These are phyloP conservation scores for Cymbopogon citratus DNA, from an alignment of 176 grass and related monocot species.

Conservation along the genomic window DNA sequence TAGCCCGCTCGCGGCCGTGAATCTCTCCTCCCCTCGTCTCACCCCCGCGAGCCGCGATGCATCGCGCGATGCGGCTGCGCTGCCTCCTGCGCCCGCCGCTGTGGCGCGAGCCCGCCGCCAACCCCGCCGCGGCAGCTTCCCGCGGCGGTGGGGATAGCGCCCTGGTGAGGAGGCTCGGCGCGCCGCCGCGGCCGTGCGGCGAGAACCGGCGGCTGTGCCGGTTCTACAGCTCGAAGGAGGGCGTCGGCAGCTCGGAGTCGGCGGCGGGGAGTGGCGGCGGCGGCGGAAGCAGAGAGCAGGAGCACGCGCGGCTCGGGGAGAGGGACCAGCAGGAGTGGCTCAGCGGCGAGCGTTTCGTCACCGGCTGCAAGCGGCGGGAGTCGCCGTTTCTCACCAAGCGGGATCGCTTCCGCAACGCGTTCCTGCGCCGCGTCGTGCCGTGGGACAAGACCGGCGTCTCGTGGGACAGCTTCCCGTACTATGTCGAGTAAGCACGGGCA, in stretches of 20 bases:
- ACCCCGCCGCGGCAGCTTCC: neutral
- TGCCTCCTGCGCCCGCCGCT: conserved; percentile 20
- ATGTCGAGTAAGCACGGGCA: conserved; percentile 56
- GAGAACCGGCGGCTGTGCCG: conserved; percentile 10
- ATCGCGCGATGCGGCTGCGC: conserved; percentile 1
- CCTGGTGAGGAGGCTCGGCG: neutral
- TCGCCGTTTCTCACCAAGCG: conserved; percentile 69
- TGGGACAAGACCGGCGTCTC: conserved; percentile 78
- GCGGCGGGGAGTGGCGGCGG: conserved; percentile 26
- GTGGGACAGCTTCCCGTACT: conserved; percentile 75
- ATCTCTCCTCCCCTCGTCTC: conserved; percentile 16
- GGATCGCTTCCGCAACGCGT: conserved; percentile 73
- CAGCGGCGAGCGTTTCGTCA: conserved; percentile 51
- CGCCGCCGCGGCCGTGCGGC: neutral
- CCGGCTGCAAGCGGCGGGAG: conserved; percentile 63
- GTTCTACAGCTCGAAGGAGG: conserved; percentile 74
- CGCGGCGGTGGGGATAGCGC: neutral
- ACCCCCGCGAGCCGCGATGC: neutral
- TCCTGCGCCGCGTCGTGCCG: conserved; percentile 66
- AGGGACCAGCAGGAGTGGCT: conserved; percentile 93
- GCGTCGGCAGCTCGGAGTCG: conserved; percentile 48
- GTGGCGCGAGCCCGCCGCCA: neutral
- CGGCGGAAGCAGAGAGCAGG: conserved; percentile 36
- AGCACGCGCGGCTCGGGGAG: conserved; percentile 86
- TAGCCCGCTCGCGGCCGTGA: conserved; percentile 12